Conservation (phyloP, 2,329 filamentous ascomycete species). For the Alternaria triticimaculans region DNA sequence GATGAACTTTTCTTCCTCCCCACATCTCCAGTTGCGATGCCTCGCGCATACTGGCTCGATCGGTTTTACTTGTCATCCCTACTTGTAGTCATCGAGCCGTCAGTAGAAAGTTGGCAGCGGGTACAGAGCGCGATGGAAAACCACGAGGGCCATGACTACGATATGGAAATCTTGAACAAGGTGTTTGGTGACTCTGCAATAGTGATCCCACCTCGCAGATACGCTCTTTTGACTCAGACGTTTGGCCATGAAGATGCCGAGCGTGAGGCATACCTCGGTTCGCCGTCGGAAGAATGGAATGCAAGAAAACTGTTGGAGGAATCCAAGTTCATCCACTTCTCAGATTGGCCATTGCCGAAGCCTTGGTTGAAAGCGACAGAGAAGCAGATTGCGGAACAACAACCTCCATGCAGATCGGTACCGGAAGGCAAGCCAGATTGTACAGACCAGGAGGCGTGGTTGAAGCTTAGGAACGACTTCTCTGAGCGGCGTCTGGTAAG, state of each 20-base stretch:
- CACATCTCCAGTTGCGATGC: constrained; percentile 65
- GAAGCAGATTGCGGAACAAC: not conserved
- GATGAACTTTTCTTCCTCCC: constrained; percentile 73
- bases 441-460: not conserved
- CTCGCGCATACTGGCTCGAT: constrained; percentile 72
- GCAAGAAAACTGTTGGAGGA: constrained; percentile 60
- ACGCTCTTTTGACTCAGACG: not conserved
- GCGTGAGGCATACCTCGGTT: constrained; percentile 58
- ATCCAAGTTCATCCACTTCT: constrained; percentile 70
- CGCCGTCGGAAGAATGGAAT: constrained; percentile 59
- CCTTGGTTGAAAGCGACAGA: not conserved
- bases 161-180: not conserved
- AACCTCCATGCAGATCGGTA: not conserved
- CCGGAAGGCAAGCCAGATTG: not conserved
- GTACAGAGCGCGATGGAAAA: constrained; percentile 26
- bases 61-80: constrained; percentile 58
- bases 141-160: constrained; percentile 10
- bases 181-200: not conserved
- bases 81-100: constrained; percentile 66
- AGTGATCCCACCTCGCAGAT: not conserved
- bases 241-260: constrained; percentile 28
- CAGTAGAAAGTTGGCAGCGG: constrained; percentile 54
- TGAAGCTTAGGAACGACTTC: not conserved
- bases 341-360: constrained; percentile 26
- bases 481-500: not conserved